phyloP scores from a whole-genome alignment of 2,329 filamentous ascomycete species.

The Fusarium verrucosum region DNA sequence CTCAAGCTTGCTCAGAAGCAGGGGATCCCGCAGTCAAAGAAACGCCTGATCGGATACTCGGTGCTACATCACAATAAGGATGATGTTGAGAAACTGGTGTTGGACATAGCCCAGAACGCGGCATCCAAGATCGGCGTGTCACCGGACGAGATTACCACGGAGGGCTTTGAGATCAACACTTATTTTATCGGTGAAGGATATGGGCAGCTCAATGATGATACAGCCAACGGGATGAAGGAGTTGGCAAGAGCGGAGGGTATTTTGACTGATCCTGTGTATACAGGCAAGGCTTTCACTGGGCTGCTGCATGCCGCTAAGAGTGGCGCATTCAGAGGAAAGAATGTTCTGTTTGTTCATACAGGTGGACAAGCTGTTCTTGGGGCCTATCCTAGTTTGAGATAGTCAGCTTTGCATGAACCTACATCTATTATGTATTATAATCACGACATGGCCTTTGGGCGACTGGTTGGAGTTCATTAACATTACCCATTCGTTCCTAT shows the following conservation, averaged over 20 bases:
- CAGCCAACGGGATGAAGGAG: constrained; percentile 12
- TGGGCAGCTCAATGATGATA: constrained; percentile 10
- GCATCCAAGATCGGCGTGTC: constrained; percentile 20
- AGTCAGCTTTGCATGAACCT: background rate
- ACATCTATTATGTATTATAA: too few relatives aligned
- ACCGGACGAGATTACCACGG: constrained; percentile 7
- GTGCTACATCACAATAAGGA: background rate
- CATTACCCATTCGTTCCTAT: background rate
- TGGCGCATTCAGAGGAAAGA: constrained; percentile 3
- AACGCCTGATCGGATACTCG: constrained; percentile 15
- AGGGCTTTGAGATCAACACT: constrained; percentile 20
- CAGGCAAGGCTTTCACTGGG: constrained; percentile 20
- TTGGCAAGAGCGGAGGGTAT: constrained; percentile 26
- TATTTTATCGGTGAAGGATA: constrained; percentile 19
- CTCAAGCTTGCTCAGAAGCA: constrained; percentile 21
- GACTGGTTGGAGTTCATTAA: background rate
- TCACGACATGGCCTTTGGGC: background rate
- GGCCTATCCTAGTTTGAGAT: constrained; percentile 9
- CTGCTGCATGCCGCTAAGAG: background rate
- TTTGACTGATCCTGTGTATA: constrained; percentile 27
- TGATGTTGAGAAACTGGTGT: constrained; percentile 6
- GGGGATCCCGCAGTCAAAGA: background rate
- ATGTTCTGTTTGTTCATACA: constrained; percentile 24
- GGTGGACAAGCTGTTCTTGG: constrained; percentile 21
- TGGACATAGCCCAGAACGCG: constrained; percentile 14